Evolutionary conservation across 352 stramenopile genomes (phyloP).

Genomic region (Globisporangium mamillatum): DNA sequence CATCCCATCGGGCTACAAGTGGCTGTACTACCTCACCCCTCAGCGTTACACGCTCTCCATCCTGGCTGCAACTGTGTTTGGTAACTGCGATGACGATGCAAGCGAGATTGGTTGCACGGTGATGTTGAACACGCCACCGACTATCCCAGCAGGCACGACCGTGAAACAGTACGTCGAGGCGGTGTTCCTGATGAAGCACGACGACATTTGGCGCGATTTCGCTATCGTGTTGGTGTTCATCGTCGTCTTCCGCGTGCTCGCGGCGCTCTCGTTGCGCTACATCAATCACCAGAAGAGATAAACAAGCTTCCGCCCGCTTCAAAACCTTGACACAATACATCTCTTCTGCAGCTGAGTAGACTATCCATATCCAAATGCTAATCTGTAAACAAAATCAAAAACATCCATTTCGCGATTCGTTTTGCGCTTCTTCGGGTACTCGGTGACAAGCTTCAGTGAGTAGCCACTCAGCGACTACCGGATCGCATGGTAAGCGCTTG

Average conservation of each 20-base stretch:
- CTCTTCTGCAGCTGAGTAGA: too few species aligned
- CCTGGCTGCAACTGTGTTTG: neutral
- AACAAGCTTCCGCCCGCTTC: too few species aligned
- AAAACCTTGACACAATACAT: too few species aligned
- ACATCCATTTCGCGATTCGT: too few species aligned
- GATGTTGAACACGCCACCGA: neutral
- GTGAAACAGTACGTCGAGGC: constrained; percentile 16
- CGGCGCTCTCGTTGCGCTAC: constrained; percentile 5
- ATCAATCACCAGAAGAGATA: constrained; percentile 7
- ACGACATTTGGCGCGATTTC: constrained; percentile 21
- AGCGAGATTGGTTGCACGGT: neutral
- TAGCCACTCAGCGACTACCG: too few species aligned
- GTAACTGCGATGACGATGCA: neutral
- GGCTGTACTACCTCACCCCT: constrained; percentile 20
- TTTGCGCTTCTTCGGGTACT: too few species aligned
- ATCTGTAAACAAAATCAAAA: too few species aligned
- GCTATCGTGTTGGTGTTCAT: constrained; percentile 11
- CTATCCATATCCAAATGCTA: too few species aligned
- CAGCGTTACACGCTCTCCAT: constrained; percentile 20
- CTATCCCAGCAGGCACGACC: constrained; percentile 7
- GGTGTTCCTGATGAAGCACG: constrained; percentile 26
- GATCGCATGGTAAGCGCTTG: too few species aligned
- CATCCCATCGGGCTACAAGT: neutral
- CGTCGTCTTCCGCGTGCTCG: constrained; percentile 9
- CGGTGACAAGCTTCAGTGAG: too few species aligned